Evolutionary conservation across 148 eudicot species (phyloP).

Genomic region (Fallopia convolvulus): DNA sequence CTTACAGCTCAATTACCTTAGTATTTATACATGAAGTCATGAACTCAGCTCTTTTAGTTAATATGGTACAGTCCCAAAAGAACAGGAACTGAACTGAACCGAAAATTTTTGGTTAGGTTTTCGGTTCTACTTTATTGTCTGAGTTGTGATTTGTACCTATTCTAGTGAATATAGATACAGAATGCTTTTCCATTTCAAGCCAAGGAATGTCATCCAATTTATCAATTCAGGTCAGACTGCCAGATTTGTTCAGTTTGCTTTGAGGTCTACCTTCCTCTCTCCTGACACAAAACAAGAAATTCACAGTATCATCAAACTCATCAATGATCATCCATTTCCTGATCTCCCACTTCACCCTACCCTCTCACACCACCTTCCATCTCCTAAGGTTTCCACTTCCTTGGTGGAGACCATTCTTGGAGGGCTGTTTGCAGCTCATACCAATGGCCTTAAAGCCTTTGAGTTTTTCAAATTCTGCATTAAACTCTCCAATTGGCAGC

Average conservation of each 20-base stretch:
- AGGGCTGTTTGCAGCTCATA: slow-evolving; percentile 52
- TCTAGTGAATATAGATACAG: not conserved
- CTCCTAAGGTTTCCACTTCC: slow-evolving; percentile 33
- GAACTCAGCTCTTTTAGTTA: no score
- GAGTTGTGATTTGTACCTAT: not conserved
- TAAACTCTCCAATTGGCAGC: slow-evolving; percentile 25
- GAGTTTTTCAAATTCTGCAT: slow-evolving; percentile 68
- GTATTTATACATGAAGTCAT: no score
- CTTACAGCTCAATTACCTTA: no score
- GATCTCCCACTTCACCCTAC: slow-evolving; percentile 47
- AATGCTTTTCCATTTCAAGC: not conserved
- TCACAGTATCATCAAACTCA: slow-evolving; percentile 44
- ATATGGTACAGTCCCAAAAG: no score
- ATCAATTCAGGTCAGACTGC: slow-evolving; percentile 17
- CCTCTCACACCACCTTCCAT: slow-evolving; percentile 36
- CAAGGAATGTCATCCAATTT: slow-evolving; percentile 21
- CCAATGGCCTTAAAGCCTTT: slow-evolving; percentile 82
- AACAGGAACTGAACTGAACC: no score
- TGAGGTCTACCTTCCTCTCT: slow-evolving; percentile 21
- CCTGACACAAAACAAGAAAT: slow-evolving; percentile 25
- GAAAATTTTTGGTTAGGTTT: no score
- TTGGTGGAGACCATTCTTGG: slow-evolving; percentile 78
- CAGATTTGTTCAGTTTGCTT: slow-evolving; percentile 16
- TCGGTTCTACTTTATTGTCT: not conserved
- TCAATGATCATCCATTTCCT: slow-evolving; percentile 79